Base-by-base conservation (phyloP, 2,329 filamentous ascomycete genomes). In the Orbilia javanica region DNA sequence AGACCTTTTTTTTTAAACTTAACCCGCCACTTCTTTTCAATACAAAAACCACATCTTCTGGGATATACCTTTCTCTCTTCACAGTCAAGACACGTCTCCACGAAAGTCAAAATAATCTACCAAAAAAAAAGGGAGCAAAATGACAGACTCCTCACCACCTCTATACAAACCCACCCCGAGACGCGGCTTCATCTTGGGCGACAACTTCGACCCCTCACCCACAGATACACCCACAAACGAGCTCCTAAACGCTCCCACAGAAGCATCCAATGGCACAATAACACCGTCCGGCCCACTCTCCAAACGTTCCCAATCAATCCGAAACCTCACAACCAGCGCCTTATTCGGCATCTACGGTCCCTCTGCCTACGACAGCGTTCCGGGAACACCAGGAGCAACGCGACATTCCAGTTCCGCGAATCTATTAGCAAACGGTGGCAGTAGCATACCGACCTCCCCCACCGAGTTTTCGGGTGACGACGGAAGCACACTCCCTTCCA, bases 301-400 rank as follows among this genome's bases (percentile, higher is more conserved):
- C 80, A 91, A 88, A 82, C 90, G 93, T 74, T 92, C 91, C 25
- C 90, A 91, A 80, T 97, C 93, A 8, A 89, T 93, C 72, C 86
- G 94, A 82, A 97, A 97, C 83, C 88, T 99, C 77, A 97, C 93
- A 3, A 91, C 92, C 8, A 94, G 93, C 1, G 97, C 96, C 0
- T 88, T 99, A 4, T 92, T 92, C 81, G 95, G 96, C 68, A 99
- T 99, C 82, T 99, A 97, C 86, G 90, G 90, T 10, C 90, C 90
- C 5, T 89, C 89, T 22, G 73, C 73, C 0, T 87, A 88, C 34
- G 88, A 88, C 73, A 86, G 88, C 52, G 84, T 84, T 79, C 85
- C 88, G 80, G 84, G 86, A 82, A 75, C 89, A 89, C 80, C 90
- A 90, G 79, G 84, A 87, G 2, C 86, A 87, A 69, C 94, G 91